Evolutionary conservation across 768 basidiomycete species (phyloP), one percentile per base, ranked within the genome.

Genomic region (Kwoniella sp.): DNA sequence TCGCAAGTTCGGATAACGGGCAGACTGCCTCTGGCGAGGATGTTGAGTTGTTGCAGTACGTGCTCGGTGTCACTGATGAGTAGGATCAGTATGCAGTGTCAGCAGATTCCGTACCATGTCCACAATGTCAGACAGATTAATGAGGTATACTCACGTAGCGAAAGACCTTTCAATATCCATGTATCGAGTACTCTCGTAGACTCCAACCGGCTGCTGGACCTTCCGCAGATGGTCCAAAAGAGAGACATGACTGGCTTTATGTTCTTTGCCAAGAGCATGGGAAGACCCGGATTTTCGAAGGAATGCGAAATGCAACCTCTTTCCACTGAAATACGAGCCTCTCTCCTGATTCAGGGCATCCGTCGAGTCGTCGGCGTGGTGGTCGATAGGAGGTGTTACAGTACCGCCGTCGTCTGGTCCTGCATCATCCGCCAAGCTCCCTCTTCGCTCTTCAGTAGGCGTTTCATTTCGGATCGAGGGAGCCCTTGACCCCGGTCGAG

Each of bases 151-250:
- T 73, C 38, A 76, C 76, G 53, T 48, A 25, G 62, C 67, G 31
- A 73, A 77, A 5, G 53, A 58, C 22, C 60, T 61, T 58, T 80
- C 79, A 25, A 80, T 55, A 20, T 78, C 73, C 70, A 80, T 76
- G 56, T 80, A 80, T 38, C 71, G 61, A 47, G 70, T 70, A 60
- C 72, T 73, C 58, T 80, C 79, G 55, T 76, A 80, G 1, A 78
- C 65, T 2, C 77, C 79, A 0, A 80, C 79, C 20, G 79, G 77
- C 30, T 75, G 71, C 53, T 77, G 74, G 1, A 65, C 59, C 57
- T 73, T 78, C 13, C 73, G 59, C 26, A 77, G 56, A 48, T 72
- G 67, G 22, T 80, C 79, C 58, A 77, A 47, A 23, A 80, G 55
- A 3, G 75, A 77, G 0, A 71, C 45, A 60, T 77, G 73, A 65